Conservation (phyloP, 1,284 basidiomycete species). For the Paramarasmius palmivorus region DNA sequence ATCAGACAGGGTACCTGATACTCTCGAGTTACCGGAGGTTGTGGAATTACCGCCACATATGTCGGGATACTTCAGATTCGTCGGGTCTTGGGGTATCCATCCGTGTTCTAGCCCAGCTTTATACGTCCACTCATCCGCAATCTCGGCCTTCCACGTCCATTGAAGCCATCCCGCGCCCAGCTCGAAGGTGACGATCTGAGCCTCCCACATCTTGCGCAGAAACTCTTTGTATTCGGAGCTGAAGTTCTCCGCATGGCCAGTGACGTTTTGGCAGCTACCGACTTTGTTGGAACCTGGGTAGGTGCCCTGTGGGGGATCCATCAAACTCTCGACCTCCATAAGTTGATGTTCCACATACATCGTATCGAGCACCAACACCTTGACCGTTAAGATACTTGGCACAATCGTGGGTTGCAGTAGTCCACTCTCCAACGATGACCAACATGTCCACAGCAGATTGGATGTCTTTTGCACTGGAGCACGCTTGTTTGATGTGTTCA, state of each 20-base stretch:
- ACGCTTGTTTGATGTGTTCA: conserved; percentile 71
- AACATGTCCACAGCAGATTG: conserved; percentile 58
- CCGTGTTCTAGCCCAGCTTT: conserved; percentile 75
- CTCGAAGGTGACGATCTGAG: conserved; percentile 72
- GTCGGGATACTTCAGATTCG: conserved; percentile 45
- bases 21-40: too few relatives aligned
- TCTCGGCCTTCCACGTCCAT: conserved; percentile 72
- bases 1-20: too few relatives aligned
- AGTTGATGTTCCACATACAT: conserved; percentile 37
- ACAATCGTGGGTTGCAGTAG: conserved; percentile 83
- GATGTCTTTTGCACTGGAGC: conserved; percentile 48
- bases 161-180: conserved; percentile 69
- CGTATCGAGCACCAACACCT: conserved; percentile 75
- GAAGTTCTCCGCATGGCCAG: conserved; percentile 74
- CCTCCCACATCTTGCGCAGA: conserved; percentile 83
- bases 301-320: conserved; percentile 33
- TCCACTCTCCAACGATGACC: conserved; percentile 86
- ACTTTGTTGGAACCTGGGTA: conserved; percentile 65
- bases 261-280: conserved; percentile 74
- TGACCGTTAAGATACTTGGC: conserved; percentile 78
- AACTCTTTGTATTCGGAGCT: conserved; percentile 81
- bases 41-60: conserved; percentile 55
- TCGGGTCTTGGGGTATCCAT: conserved; percentile 79
- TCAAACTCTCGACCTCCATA: background rate
- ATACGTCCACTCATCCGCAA: conserved; percentile 77